Evolutionary conservation across 306 rosid genomes (phyloP), one percentile per base, ranked within the genome.

Genomic region (Rosa rugosa): DNA sequence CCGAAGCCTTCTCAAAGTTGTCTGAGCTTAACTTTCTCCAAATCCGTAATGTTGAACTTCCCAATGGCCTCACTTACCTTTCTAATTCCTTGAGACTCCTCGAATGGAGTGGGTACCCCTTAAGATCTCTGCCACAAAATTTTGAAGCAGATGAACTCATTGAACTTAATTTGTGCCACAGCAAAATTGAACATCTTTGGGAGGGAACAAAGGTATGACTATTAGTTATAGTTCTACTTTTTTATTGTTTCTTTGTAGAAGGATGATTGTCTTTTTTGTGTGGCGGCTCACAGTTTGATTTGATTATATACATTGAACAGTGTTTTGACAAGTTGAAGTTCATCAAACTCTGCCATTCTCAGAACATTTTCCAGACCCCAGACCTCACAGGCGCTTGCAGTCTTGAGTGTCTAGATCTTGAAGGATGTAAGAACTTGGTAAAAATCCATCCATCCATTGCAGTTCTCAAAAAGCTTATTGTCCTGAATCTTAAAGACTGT

Each of bases 131-230:
- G 6, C 82, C 82, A 46, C 20, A 40, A 46, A n/a, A 60, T 34
- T 79, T 79, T 7, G 59, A 27, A 71, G 1, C 77, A 75, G 42
- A 12, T n/a, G 10, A 59, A 23, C 40, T 68, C 20, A n/a, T 31
- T 71, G 72, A 71, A 40, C 77, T 79, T 31, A 56, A 60, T 50
- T 27, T 79, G 42, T 56, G 77, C 1, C 3, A 11, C 41, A 79
- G 82, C 65, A 36, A n/a, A 4, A 71, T 79, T 36, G 20, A 57
- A 42, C 53, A 34, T 9, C 82, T 79, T n/a, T 71, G 77, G 77
- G 71, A 8, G 5, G 65, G 71, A 20, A 12, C 60, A 71, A 62
- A 79, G 82, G 82, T 79, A 79, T 66, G 59, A 17, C 8, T 51
- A 7, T 51, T 51, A 16, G 5, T 49, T 5, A 12, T 14, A 50